Base-by-base conservation (phyloP, 352 stramenopile species). In the Plasmopara halstedii region DNA sequence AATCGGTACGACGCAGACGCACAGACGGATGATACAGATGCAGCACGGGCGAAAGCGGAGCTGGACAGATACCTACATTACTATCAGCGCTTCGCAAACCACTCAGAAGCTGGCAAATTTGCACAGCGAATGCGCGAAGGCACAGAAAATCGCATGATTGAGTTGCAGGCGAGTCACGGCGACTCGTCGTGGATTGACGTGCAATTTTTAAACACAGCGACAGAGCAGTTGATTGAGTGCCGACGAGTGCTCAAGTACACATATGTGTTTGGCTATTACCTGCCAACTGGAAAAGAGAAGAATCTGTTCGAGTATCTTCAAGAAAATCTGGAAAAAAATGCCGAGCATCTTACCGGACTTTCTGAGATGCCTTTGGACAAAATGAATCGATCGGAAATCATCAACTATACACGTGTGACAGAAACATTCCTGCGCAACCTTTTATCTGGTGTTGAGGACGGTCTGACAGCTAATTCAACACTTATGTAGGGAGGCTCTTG, bases 21-120 rank as follows among this genome's bases (percentile, higher is more conserved):
- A 37, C 58, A 58, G 3, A 46, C 51, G 3, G 60, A 56, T 8
- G 78, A 95, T 37, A 85, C 83, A 29, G 91, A 98, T 61, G 86
- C 78, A 3, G 87, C 93, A 6, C 82, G 84, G 18, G 95, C 95
- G 5, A 98, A 98, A 65, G 85, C 87, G 0, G 95, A 99, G 60
- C 74, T 99, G 43, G 95, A 99, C 67, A 86, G 96, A 31, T 99
- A 99, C 72, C 72, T 99, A 36, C 96, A 99, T 69, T 99, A 99
- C 70, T 99, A 99, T 82, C 93, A 99, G 69, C 92, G 96, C 22
- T 99, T 93, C 38, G 94, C 97, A 39, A 96, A 95, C 42, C 96
- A 99, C 70, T 85, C 92, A 9, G 81, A 97, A 49, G 96, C 92
- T 5, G 88, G 97, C 49, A 97, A 97, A 53, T 99, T 99, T 83